Conservation (phyloP, 176 grass and related monocot genomes). For the Puccinellia tenuiflora region DNA sequence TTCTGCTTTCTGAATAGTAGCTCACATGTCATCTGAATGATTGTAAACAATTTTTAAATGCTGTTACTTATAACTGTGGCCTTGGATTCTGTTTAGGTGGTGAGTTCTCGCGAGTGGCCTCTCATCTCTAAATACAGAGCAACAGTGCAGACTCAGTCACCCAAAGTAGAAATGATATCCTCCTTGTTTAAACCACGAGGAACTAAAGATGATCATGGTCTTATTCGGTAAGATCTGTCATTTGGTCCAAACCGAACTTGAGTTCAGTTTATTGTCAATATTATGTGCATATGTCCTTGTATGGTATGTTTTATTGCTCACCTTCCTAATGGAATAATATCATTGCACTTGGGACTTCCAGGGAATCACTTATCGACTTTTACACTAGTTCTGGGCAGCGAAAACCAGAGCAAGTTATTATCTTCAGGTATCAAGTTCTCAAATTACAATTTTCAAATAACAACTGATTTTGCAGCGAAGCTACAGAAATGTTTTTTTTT, state of each 20-base stretch:
- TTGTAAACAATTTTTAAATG: neutral
- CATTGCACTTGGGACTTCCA: conserved; percentile 18
- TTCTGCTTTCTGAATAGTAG: neutral
- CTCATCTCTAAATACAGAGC: conserved; percentile 82
- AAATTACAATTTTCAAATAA: neutral
- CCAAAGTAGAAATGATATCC: conserved; percentile 69
- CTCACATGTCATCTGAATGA: neutral
- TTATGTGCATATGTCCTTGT: neutral
- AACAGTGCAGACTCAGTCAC: conserved; percentile 66
- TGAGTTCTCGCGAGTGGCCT: conserved; percentile 83
- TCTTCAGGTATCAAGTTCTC: conserved; percentile 58
- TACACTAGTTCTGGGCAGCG: conserved; percentile 81
- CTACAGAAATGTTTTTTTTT: neutral
- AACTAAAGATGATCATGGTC: conserved; percentile 59
- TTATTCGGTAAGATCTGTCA: conserved; percentile 44
- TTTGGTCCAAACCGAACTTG: neutral
- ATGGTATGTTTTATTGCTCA: neutral
- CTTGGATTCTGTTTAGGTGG: conserved; percentile 49
- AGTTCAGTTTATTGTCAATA: neutral
- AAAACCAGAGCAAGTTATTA: conserved; percentile 75
- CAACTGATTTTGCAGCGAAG: neutral
- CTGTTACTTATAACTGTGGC: neutral
- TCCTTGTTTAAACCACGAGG: conserved; percentile 71
- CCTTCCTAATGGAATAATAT: neutral
- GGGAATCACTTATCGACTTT: conserved; percentile 81